Evolutionary conservation across 768 basidiomycete species (phyloP), one percentile per base, ranked within the genome.

Genomic region (Coprinopsis sp.): DNA sequence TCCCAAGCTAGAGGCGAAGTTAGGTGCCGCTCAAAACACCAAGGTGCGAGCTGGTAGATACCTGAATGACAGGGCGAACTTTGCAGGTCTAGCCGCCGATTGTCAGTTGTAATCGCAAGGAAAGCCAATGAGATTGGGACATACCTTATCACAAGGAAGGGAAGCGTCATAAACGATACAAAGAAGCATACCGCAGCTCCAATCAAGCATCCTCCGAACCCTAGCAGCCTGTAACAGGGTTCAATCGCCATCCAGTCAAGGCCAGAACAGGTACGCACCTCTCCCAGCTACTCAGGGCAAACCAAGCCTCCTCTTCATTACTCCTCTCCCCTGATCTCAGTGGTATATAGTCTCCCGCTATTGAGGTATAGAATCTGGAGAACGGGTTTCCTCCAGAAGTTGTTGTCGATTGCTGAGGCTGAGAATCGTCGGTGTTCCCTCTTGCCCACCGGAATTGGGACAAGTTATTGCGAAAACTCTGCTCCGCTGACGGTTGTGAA

Each of bases 221-320:
- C 96, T 12, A 97, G 68, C 51, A 99, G 70, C 55, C 92, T 94
- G 31, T 33, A 21, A 10, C 14, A 23, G 36, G 23, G 33, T 13
- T 43, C 34, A 45, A 16, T n/a, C 39, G n/a, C 24, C 24, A 27
- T 33, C 21, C 38, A 25, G 1, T 23, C 13, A 12, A 37, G 8
- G 18, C 21, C n/a, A 31, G 12, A 21, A 16, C 12, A 4, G 6
- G n/a, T 3, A 58, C 69, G 53, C 60, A 86, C 87, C 94, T 76
- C 63, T 97, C 95, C 95, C 95, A 97, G 65, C 93, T 76, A 44
- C 87, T 87, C 30, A 94, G 68, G 33, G 88, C 86, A 65, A 96
- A 91, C 77, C 87, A 95, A 2, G 95, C 94, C 59, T 97, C 92
- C 56, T 98, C 95, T 63, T 99, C 94, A 64, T 91, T 92, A 24